These are phyloP conservation scores for Yarrowia galli DNA, from an alignment of 1,139 yeast species.

Conservation along the genomic window DNA sequence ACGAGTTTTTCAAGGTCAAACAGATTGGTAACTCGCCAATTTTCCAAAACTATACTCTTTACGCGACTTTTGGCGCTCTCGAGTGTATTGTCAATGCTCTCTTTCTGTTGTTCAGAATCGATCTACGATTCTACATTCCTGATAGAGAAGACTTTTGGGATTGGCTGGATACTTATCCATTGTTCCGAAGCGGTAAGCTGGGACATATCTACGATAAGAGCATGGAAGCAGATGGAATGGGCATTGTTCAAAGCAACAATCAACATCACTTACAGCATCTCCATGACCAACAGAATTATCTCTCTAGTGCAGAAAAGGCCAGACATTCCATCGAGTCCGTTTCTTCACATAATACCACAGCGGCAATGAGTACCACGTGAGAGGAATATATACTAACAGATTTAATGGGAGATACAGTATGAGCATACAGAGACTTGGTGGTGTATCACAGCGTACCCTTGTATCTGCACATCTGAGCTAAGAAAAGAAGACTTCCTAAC, in stretches of 20 bases:
- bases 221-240: background rate
- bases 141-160: slow-evolving; percentile 50
- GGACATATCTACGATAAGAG: slow-evolving; percentile 29
- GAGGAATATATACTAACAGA: too few species aligned
- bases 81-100: slow-evolving; percentile 64
- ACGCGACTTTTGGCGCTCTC: slow-evolving; percentile 69
- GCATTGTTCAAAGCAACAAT: background rate
- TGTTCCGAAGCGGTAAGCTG: slow-evolving; percentile 25
- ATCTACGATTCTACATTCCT: slow-evolving; percentile 80
- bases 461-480: too few species aligned
- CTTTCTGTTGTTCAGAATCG: slow-evolving; percentile 69
- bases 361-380: background rate
- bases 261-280: background rate
- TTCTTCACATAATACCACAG: background rate
- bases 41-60: slow-evolving; percentile 65
- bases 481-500: too few species aligned
- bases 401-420: too few species aligned
- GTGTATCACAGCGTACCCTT: too few species aligned
- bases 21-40: slow-evolving; percentile 46
- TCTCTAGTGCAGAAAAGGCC: background rate
- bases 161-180: slow-evolving; percentile 52
- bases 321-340: background rate
- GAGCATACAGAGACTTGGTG: too few species aligned
- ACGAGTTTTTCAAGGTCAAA: slow-evolving; percentile 51
- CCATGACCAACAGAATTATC: background rate